Evolutionary conservation across 108 stramenopile species (phyloP).

Genomic region (Pseudonitzschia delicatissima): DNA sequence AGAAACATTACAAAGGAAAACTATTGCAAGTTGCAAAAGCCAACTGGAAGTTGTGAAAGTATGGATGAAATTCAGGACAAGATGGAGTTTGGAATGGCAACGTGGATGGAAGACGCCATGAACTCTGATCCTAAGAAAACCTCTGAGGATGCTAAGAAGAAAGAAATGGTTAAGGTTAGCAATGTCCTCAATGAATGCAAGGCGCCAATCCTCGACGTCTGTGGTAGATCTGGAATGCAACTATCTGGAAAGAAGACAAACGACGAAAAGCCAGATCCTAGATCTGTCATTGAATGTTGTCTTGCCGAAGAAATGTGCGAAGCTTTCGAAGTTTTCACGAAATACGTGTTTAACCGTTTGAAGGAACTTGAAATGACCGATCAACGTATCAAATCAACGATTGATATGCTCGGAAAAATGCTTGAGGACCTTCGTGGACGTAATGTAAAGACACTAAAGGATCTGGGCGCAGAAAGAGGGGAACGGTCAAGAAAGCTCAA

Average conservation of each 20-base stretch:
- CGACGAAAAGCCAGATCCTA: slow-evolving; percentile 41
- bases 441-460: slow-evolving; percentile 36
- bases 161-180: slow-evolving; percentile 43
- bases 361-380: slow-evolving; percentile 33
- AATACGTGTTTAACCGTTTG: slow-evolving; percentile 38
- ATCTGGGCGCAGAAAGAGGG: slow-evolving; percentile 27
- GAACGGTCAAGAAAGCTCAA: slow-evolving; percentile 39
- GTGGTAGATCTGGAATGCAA: slow-evolving; percentile 59
- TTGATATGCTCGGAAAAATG: slow-evolving; percentile 34
- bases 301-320: slow-evolving; percentile 43
- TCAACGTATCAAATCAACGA: slow-evolving; percentile 43
- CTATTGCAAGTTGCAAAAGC: slow-evolving; percentile 54
- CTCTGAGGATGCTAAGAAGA: slow-evolving; percentile 44
- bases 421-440: slow-evolving; percentile 37
- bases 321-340: slow-evolving; percentile 30
- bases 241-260: slow-evolving; percentile 49
- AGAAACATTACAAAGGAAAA: slow-evolving; percentile 63
- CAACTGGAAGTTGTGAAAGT: slow-evolving; percentile 55
- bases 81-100: slow-evolving; percentile 32
- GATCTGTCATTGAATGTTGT: slow-evolving; percentile 43
- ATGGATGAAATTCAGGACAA: slow-evolving; percentile 63
- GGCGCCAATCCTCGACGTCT: slow-evolving; percentile 33
- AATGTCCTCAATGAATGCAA: slow-evolving; percentile 49
- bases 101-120: slow-evolving; percentile 47
- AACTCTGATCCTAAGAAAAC: slow-evolving; percentile 31